Evolutionary conservation across 805 yeast genomes (phyloP), one percentile per base, ranked within the genome.

Genomic region (Debaryomyces tyrocola): DNA sequence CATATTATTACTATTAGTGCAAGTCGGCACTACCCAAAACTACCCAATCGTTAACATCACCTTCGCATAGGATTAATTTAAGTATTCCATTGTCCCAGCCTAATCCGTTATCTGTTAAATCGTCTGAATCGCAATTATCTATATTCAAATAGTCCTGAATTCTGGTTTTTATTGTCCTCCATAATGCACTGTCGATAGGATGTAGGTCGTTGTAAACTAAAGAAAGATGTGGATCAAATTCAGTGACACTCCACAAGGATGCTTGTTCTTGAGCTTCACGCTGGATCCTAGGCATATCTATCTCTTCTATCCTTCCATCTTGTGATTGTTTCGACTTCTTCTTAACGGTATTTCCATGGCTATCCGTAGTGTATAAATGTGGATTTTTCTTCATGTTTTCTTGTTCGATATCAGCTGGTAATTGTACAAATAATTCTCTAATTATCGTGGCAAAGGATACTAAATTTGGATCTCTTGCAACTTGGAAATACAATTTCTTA

Each of bases 21-120:
- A 73, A 55, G 50, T 71, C 77, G 6, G 74, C 77, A 36, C 72
- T 70, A 2, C 90, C 92, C 48, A 86, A 66, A 1, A 77, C 77
- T 35, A 75, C 69, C 95, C 95, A 87, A 45, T 83, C 78, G 39
- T 73, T 77, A 5, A 83, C 83, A 4, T 85, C 87, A 0, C 92
- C 92, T 54, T 81, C 85, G 57, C 90, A 84, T 15, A 73, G 71
- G 6, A 87, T 88, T 44, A 87, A 74, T 53, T 84, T 79, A 20
- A 84, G 70, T 6, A 85, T 83, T 2, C 89, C 87, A 6, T 84
- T 80, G 39, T 74, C 77, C 94, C 94, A 87, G 3, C 81, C 80
- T 20, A 79, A 58, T 40, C 62, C 68, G 44, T 58, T 66, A 41
- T 64, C 69, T 3, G 45, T 49, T 41, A 60, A 47, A 20, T 62